These are phyloP conservation scores for Batkoa obscura DNA, from an alignment of 371 early-diverging fungal genomes.

Conservation along the genomic window DNA sequence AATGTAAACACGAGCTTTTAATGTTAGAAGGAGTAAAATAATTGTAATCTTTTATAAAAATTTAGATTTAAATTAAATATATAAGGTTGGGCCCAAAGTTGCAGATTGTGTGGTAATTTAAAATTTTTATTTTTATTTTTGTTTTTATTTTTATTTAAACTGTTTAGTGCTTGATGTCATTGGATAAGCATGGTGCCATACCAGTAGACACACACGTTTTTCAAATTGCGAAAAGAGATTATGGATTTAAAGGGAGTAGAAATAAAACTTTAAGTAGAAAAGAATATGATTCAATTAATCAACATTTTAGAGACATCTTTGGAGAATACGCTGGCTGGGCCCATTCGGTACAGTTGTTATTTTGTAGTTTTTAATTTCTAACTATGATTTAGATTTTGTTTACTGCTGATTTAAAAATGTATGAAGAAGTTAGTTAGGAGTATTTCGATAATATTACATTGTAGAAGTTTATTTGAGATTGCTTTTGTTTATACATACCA, in stretches of 20 bases:
- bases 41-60: background rate
- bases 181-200: conserved; percentile 64
- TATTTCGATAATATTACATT: too few relatives aligned
- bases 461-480: too few relatives aligned
- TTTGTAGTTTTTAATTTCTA: too few relatives aligned
- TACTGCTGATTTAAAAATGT: too few relatives aligned
- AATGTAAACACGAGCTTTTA: background rate
- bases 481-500: too few relatives aligned
- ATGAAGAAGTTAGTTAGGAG: too few relatives aligned
- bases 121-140: too few relatives aligned
- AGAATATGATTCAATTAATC: conserved; percentile 42
- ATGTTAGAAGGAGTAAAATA: background rate
- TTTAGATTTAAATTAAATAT: background rate
- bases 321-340: conserved; percentile 86
- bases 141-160: background rate
- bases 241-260: conserved; percentile 25
- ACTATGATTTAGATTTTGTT: too few relatives aligned
- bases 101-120: conserved; percentile 81
- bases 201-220: conserved; percentile 93
- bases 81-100: conserved; percentile 71
- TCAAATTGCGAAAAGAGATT: conserved; percentile 73
- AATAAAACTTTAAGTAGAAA: conserved; percentile 44
- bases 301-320: conserved; percentile 55
- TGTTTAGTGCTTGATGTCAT: conserved; percentile 48
- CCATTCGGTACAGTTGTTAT: too few relatives aligned